These are phyloP conservation scores for Acidomyces sp. DNA, from an alignment of 495 filamentous ascomycete genomes.

Conservation along the genomic window DNA sequence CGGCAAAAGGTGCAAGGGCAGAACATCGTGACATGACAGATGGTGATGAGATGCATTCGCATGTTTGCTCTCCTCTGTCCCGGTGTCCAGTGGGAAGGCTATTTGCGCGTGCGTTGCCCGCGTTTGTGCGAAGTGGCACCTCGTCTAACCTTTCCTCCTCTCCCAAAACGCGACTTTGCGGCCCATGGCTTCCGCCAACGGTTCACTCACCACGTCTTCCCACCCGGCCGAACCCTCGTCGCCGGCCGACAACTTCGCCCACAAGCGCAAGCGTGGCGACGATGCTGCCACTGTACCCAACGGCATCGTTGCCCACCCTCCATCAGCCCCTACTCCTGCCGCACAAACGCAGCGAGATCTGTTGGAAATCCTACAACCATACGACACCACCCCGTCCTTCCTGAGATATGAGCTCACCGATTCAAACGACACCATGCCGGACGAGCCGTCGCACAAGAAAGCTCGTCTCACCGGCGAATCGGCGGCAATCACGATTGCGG, in stretches of 20 bases:
- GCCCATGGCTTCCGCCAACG: conserved; percentile 24
- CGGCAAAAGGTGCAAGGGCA: too few relatives aligned
- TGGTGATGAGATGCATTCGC: too few relatives aligned
- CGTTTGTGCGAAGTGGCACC: background rate
- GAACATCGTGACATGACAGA: too few relatives aligned
- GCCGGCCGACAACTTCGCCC: conserved; percentile 17
- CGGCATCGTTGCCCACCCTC: too few relatives aligned
- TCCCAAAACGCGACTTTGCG: background rate
- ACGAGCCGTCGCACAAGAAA: conserved; percentile 27
- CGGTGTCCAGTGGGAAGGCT: too few relatives aligned
- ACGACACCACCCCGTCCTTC: conserved; percentile 28
- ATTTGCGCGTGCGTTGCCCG: too few relatives aligned
- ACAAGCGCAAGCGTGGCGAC: conserved; percentile 19
- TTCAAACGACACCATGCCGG: background rate
- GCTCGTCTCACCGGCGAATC: conserved; percentile 21
- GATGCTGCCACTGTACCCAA: background rate
- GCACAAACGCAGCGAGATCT: conserved; percentile 14
- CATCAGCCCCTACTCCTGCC: background rate
- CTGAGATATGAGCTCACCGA: conserved; percentile 19
- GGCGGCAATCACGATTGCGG: conserved; percentile 10
- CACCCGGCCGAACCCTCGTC: conserved; percentile 23
- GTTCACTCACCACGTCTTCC: conserved; percentile 23
- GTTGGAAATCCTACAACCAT: conserved; percentile 10
- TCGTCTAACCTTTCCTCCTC: background rate
- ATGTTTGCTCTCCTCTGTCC: too few relatives aligned